Base-by-base conservation (phyloP, 768 basidiomycete genomes). In the Boletus bicolor region DNA sequence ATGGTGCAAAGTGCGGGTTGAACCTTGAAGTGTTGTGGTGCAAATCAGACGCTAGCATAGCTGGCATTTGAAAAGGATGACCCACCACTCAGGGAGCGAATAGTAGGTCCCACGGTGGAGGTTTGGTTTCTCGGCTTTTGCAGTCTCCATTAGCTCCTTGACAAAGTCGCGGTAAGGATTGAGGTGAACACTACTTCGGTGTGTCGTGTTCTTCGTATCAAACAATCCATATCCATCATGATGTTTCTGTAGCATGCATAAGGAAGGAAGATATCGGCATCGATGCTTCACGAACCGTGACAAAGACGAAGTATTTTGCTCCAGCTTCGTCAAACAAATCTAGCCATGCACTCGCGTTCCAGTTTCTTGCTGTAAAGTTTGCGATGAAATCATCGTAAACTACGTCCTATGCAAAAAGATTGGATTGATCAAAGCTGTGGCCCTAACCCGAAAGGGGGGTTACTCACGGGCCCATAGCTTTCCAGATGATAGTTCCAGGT, bases 181-280 rank as follows among this genome's bases (percentile, higher is more conserved):
- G 15, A 83, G 72, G 45, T 78, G 58, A 8, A 80, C 73, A 24
- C 77, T 79, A 44, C 73, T 80, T 50, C 83, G 66, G 58, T 82
- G 70, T 0, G 80, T 80, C 5, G 82, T 80, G 49, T 81, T 73
- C 47, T 72, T 73, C 4, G 84, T 80, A 58, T 85, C 81, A 35
- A 84, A 85, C 2, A 84, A 62, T 1, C 72, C 73, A 54, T 78
- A 84, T 0, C 84, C 84, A 52, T 85, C 84, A 53, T 85, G 83
- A 51, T 85, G 83, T 77, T 82, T 85, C 77, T 81, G 60, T 12
- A 26, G 17, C 30, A 10, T 14, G 32, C 12, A 11, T 61, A 43
- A 61, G 19, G 9, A 43, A 2, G 19, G n/a, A 44, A 44, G 8
- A 37, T 1, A 9, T 14, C 9, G 2, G 28, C 15, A 3, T 12